Base-by-base conservation (phyloP, 2,329 filamentous ascomycete genomes). In the Ophiostoma sp. region DNA sequence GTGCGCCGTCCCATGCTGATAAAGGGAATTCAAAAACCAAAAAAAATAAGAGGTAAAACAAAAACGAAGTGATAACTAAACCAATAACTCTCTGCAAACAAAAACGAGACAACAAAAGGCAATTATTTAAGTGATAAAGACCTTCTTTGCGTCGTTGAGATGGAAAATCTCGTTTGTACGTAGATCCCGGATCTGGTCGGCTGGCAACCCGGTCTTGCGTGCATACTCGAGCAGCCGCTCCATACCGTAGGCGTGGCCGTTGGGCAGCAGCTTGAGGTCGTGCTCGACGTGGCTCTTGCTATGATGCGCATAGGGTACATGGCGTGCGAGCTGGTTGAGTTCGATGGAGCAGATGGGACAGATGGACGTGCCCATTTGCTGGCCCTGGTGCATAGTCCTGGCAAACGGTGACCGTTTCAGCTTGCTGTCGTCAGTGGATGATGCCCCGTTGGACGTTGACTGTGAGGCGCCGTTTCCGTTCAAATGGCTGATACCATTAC, bases 341-440 rank as follows among this genome's bases (percentile, higher is more conserved):
- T 99, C 96, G 0, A 92, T 96, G 66, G 92, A 96, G 85, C 96
- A 99, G 79, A 99, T 98, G 2, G 96, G 96, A 78, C 96, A 99
- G 57, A 98, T 73, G 17, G 76, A 75, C 2, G 74, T 28, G 78
- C 77, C 45, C 76, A 78, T 69, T 81, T 80, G 69, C 79, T 78
- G 69, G 79, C 77, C 2, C 59, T 72, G 22, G 78, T 2, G 72
- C 66, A 28, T 75, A 68, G 11, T 50, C 69, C 71, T 50, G 19
- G 71, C 66, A 72, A 31, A 75, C 71, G 72, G 69, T 64, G 66
- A 68, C 42, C 64, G 71, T 33, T 42, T 42, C 15, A 45, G 45
- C 1, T 77, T 75, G 31, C 74, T 73, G 33, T 78, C 59, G 59
- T 33, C 11, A 25, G 70, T 74, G 0, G 57, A 69, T 8, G 33